Evolutionary conservation across 805 yeast species (phyloP).

Genomic region (Candida gorgasii): DNA sequence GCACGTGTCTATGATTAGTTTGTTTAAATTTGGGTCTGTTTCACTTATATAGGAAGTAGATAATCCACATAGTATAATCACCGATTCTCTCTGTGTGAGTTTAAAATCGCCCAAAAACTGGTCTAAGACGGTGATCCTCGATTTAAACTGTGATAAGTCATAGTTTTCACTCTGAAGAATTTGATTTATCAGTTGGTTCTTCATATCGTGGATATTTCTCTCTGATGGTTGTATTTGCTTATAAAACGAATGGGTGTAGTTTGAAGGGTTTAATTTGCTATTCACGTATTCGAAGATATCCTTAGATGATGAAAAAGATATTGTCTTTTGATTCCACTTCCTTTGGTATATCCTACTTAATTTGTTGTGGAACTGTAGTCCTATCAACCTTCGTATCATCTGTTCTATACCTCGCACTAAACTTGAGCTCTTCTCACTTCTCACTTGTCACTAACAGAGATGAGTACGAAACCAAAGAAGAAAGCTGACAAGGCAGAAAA

Average conservation of each 20-base stretch:
- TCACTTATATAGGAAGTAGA: slow-evolving; percentile 19
- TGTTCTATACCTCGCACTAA: no score
- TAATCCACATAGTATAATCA: slow-evolving; percentile 31
- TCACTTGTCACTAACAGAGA: no score
- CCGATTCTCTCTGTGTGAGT: slow-evolving; percentile 24
- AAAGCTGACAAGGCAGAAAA: background rate
- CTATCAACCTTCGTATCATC: no score
- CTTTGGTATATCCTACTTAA: background rate
- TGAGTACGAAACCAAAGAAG: slow-evolving; percentile 15
- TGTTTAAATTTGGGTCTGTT: background rate
- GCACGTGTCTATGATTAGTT: slow-evolving; percentile 8
- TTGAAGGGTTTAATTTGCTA: background rate
- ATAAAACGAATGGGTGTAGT: slow-evolving; percentile 16
- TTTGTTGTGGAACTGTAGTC: no score
- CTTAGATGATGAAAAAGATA: slow-evolving; percentile 3
- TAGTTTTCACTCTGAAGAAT: slow-evolving; percentile 13
- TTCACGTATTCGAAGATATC: slow-evolving; percentile 7
- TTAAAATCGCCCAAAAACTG: slow-evolving; percentile 3
- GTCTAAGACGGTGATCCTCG: background rate
- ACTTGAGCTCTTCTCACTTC: no score
- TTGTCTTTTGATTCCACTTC: background rate
- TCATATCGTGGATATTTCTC: slow-evolving; percentile 4
- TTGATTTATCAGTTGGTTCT: slow-evolving; percentile 4
- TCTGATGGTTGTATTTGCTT: slow-evolving; percentile 11
- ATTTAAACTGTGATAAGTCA: background rate